These are phyloP conservation scores for Agaricus blazei DNA, from an alignment of 768 basidiomycete genomes.

Conservation along the genomic window DNA sequence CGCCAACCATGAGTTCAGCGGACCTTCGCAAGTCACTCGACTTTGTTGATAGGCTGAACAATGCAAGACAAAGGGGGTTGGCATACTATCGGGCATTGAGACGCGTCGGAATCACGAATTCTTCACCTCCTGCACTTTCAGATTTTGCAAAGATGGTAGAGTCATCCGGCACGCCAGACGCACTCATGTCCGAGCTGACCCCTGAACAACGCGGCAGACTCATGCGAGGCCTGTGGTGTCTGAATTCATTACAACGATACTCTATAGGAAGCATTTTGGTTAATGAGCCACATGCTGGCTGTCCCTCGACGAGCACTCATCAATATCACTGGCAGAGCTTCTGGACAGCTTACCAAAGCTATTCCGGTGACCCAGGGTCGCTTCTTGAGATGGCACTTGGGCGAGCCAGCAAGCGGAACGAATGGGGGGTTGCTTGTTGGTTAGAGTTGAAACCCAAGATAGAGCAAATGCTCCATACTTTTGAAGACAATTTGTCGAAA, in stretches of 20 bases:
- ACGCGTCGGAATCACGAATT: not conserved
- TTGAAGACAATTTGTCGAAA: not conserved
- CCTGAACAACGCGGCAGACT: not conserved
- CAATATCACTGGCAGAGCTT: not conserved
- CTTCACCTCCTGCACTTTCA: no score
- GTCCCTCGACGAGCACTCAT: not conserved
- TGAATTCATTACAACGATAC: not conserved
- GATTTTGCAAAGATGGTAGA: not conserved
- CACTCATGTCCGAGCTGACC: not conserved
- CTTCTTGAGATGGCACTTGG: not conserved
- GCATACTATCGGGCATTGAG: conserved; percentile 1
- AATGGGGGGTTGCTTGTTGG: not conserved
- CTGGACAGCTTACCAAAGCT: not conserved
- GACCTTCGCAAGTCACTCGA: not conserved
- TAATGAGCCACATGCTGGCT: not conserved
- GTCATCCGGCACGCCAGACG: not conserved
- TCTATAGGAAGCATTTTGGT: not conserved
- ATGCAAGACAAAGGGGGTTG: not conserved
- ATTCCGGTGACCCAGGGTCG: not conserved
- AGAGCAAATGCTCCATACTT: not conserved
- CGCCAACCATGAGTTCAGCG: not conserved
- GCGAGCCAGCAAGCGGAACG: not conserved
- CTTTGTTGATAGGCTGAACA: not conserved
- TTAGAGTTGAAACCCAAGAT: not conserved
- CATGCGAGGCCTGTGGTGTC: not conserved